These are phyloP conservation scores for Leccinellum albellum DNA, from an alignment of 768 basidiomycete genomes.

Conservation along the genomic window DNA sequence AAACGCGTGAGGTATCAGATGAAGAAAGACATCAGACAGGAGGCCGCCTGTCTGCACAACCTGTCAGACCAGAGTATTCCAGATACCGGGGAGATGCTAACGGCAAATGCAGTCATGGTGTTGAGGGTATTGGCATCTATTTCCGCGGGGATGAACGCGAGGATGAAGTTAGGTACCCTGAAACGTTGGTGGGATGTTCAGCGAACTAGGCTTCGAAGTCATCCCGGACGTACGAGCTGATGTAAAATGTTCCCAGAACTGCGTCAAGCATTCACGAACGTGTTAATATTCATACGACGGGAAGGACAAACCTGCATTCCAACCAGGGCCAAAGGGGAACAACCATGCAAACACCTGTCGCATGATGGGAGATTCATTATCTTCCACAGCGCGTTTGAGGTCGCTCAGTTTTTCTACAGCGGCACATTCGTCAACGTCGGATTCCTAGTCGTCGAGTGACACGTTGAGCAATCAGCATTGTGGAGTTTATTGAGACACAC, in stretches of 20 bases:
- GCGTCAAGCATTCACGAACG: constrained; percentile 20
- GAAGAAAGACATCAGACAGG: constrained; percentile 89
- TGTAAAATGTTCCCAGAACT: constrained; percentile 92
- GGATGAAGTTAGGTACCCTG: constrained; percentile 91
- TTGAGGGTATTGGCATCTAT: constrained; percentile 83
- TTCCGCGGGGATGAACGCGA: constrained; percentile 88
- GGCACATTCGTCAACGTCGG: constrained; percentile 41
- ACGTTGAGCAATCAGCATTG: constrained; percentile 11
- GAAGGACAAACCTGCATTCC: constrained; percentile 60
- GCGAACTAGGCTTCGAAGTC: constrained; percentile 18
- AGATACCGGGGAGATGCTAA: constrained; percentile 35
- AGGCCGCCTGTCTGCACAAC: constrained; percentile 74
- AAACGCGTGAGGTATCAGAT: constrained; percentile 88
- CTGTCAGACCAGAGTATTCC: constrained; percentile 17
- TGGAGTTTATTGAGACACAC: constrained; percentile 12
- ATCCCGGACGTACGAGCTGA: constrained; percentile 74
- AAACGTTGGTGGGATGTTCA: constrained; percentile 20
- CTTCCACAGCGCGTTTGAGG: constrained; percentile 61
- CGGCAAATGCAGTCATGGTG: constrained; percentile 92
- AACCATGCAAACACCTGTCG: constrained; percentile 74
- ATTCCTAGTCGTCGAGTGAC: constrained; percentile 32
- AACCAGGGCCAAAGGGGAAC: constrained; percentile 88
- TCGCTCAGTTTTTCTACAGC: constrained; percentile 47
- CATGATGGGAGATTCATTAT: constrained; percentile 67
- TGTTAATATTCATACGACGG: constrained; percentile 7